phyloP scores from a whole-genome alignment of 352 stramenopile genomes.

The Stephanocyclus meneghinianus region DNA sequence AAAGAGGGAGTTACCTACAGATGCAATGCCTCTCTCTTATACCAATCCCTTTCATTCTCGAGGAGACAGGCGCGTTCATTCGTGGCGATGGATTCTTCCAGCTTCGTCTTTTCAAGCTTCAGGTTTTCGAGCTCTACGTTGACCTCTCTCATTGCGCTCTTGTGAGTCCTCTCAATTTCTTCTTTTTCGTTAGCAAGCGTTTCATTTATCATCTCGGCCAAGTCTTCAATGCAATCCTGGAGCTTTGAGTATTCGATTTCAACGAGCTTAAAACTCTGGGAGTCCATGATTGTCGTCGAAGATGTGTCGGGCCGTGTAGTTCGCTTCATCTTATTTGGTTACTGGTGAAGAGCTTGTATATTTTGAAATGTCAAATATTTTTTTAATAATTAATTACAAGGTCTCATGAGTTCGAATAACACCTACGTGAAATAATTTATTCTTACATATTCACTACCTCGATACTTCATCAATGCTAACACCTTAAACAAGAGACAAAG shows the following conservation, averaged over 20 bases:
- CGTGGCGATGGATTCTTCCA: constrained; percentile 41
- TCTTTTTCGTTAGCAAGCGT: constrained; percentile 29
- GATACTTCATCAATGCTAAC: neutral
- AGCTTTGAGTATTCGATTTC: constrained; percentile 29
- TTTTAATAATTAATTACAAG: too few species aligned
- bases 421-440: too few species aligned
- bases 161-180: constrained; percentile 25
- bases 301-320: neutral
- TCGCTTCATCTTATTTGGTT: neutral
- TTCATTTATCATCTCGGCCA: constrained; percentile 10
- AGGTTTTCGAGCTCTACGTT: constrained; percentile 27
- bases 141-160: constrained; percentile 17
- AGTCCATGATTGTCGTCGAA: neutral
- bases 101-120: constrained; percentile 21
- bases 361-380: too few species aligned
- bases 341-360: too few species aligned
- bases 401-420: too few species aligned
- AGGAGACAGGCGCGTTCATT: constrained; percentile 35
- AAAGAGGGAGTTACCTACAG: neutral
- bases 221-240: constrained; percentile 27
- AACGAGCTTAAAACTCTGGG: constrained; percentile 17
- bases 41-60: constrained; percentile 50
- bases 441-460: too few species aligned
- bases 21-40: constrained; percentile 45
- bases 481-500: neutral